These are phyloP conservation scores for Melaleuca alternifolia DNA, from an alignment of 345 rosid species.

Conservation along the genomic window DNA sequence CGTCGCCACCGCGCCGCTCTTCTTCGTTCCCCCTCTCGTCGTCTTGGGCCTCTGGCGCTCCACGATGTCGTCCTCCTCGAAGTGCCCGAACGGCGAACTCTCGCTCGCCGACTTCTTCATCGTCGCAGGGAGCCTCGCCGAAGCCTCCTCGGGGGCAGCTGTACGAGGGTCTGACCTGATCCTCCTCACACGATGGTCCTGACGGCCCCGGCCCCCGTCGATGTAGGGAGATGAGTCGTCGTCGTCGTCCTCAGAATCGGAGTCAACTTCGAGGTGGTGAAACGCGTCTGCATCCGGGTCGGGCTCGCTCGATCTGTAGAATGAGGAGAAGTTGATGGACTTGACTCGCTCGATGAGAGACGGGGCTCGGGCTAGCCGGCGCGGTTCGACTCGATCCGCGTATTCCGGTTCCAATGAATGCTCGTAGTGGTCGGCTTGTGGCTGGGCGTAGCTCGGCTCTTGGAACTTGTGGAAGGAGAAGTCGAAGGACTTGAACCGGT, in stretches of 20 bases:
- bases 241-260: not conserved
- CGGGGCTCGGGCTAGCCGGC: constrained; percentile 29
- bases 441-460: not conserved
- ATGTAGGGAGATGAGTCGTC: not conserved
- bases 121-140: constrained; percentile 8
- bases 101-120: constrained; percentile 74
- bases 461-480: constrained; percentile 24
- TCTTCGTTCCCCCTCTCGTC: constrained; percentile 4
- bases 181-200: constrained; percentile 21
- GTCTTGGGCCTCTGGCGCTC: constrained; percentile 5
- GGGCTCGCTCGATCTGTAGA: constrained; percentile 21
- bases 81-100: constrained; percentile 9
- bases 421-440: not conserved
- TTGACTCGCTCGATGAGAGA: constrained; percentile 54
- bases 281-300: not conserved
- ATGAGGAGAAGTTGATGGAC: constrained; percentile 33
- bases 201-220: not conserved
- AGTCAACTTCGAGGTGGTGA: not conserved
- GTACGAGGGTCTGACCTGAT: constrained; percentile 28
- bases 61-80: not conserved
- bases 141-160: not conserved
- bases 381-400: not conserved
- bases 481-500: constrained; percentile 43
- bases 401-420: not conserved
- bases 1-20: constrained; percentile 2